Evolutionary conservation across 2,329 filamentous ascomycete genomes (phyloP), one percentile per base, ranked within the genome.

Genomic region (Nemania diffusa): DNA sequence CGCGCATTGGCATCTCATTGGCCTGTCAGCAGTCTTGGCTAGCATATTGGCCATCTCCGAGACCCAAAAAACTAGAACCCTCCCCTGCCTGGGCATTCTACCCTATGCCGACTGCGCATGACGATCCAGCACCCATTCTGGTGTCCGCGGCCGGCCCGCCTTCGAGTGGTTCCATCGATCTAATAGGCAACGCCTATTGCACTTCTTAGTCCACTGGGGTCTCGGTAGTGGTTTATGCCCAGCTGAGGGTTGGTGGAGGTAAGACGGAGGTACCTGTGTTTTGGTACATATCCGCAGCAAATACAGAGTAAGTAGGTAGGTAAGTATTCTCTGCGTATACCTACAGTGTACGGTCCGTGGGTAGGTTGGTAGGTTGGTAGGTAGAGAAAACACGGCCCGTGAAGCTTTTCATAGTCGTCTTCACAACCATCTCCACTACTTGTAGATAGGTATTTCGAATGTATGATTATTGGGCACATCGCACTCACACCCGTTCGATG

Each of bases 31-130:
- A 15, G 57, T 29, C 57, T 51, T 51, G 57, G 46, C 57, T 48
- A 51, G 42, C 20, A 44, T 26, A 24, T 42, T 32, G 40, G 50
- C 42, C 46, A 57, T 57, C 53, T 51, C 51, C 42, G 52, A 32
- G 60, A 56, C 60, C 60, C 60, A 63, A 32, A 62, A 60, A 13
- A n/a, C 59, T 46, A n/a, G n/a, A n/a, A 55, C 51, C 1, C 37
- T 42, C 17, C 50, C 24, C 46, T 44, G 37, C 20, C 24, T 37
- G 22, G 6, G 15, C 17, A 3, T 15, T 24, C 8, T 32, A 29
- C 17, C 7, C 29, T 24, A 53, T 32, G 51, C 29, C 22, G 22
- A 52, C 58, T 40, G 37, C 37, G 61, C 53, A 50, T 42, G 52
- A 63, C 61, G 61, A 63, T 57, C 61, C 24, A 44, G 22, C 24